phyloP scores from a whole-genome alignment of 192 early-diverging fungal species.

The Funneliformis geosporum region DNA sequence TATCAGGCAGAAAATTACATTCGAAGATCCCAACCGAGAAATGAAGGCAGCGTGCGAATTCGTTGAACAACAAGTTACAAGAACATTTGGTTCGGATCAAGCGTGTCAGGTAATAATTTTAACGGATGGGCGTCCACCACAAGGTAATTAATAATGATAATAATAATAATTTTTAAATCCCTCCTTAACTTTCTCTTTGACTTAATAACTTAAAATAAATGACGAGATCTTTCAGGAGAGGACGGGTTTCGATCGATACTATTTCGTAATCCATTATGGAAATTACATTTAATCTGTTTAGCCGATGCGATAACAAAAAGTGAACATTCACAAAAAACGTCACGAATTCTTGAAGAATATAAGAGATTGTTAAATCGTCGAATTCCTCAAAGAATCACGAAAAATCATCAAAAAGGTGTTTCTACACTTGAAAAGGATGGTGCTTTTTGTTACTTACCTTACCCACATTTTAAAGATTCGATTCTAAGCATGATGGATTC shows the following conservation, averaged over 20 bases:
- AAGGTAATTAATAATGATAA: too few relatives aligned
- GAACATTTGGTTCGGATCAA: conserved; percentile 1
- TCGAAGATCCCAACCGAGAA: neutral
- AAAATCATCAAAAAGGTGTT: conserved; percentile 22
- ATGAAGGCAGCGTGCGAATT: neutral
- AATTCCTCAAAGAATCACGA: neutral
- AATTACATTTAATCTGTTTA: conserved; percentile 15
- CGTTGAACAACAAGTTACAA: neutral
- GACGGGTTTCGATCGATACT: neutral
- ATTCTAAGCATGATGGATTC: neutral
- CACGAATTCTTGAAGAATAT: neutral
- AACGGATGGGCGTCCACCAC: neutral
- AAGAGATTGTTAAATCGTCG: conserved; percentile 3
- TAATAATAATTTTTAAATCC: too few relatives aligned
- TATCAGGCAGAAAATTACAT: neutral
- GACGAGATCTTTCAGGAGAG: neutral
- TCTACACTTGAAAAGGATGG: neutral
- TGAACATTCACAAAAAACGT: neutral
- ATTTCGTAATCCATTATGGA: conserved; percentile 5
- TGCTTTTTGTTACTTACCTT: conserved; percentile 10
- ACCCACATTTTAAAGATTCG: neutral
- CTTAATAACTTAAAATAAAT: too few relatives aligned
- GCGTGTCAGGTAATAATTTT: conserved; percentile 2
- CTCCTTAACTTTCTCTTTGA: too few relatives aligned
- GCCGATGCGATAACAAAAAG: conserved; percentile 1